These are phyloP conservation scores for Aspergillus oerlinghausenensis DNA, from an alignment of 2,329 filamentous ascomycete species.

Conservation along the genomic window DNA sequence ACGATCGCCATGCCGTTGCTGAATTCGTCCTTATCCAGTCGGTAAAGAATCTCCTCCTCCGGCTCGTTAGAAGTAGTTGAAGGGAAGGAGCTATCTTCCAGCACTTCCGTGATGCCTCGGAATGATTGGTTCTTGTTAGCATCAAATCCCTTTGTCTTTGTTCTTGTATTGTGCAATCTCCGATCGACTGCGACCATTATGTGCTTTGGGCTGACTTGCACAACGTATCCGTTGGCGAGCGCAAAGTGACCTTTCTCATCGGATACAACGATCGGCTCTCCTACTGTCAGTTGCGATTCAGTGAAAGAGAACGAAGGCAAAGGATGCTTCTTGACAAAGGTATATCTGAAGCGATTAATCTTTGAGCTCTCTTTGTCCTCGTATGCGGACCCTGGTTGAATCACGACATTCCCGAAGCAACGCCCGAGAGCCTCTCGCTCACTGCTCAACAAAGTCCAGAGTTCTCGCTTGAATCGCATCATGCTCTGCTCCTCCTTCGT, in stretches of 20 bases:
- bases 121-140: constrained; percentile 76
- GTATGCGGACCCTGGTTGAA: constrained; percentile 69
- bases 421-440: constrained; percentile 84
- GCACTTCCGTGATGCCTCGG: constrained; percentile 84
- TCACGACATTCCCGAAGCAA: constrained; percentile 82
- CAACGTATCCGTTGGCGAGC: constrained; percentile 85
- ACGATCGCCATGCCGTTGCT: constrained; percentile 96
- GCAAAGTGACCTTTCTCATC: constrained; percentile 95
- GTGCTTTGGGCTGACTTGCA: constrained; percentile 65
- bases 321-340: constrained; percentile 67
- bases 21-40: constrained; percentile 96
- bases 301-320: constrained; percentile 71
- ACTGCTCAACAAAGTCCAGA: constrained; percentile 92
- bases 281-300: constrained; percentile 80
- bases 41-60: constrained; percentile 60
- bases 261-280: constrained; percentile 93
- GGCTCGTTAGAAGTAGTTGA: constrained; percentile 32
- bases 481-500: constrained; percentile 92
- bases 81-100: constrained; percentile 45
- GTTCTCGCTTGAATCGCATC: constrained; percentile 78
- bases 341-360: constrained; percentile 89
- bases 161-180: constrained; percentile 78
- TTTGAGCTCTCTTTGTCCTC: constrained; percentile 68
- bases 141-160: constrained; percentile 71
- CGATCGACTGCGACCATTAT: constrained; percentile 90